Evolutionary conservation across 108 stramenopile genomes (phyloP).

Genomic region (Pseudonitzschia delicatissima): DNA sequence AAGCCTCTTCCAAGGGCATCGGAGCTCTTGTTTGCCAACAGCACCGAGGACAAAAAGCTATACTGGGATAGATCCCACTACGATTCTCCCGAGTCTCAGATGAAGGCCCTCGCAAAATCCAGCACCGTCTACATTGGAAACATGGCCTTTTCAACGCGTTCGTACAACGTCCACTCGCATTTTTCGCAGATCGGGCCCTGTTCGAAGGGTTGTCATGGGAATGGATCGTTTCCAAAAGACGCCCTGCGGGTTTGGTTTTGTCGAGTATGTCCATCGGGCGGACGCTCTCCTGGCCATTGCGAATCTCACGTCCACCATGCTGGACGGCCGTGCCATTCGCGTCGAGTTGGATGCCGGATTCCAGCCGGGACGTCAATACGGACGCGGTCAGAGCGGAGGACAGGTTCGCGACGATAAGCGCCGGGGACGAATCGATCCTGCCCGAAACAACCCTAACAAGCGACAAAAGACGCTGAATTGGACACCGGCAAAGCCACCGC

Average conservation of each 20-base stretch:
- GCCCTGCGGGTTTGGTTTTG: slow-evolving; percentile 96
- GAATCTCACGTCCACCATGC: slow-evolving; percentile 77
- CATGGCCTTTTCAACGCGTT: slow-evolving; percentile 90
- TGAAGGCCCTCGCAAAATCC: slow-evolving; percentile 58
- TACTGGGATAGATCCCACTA: slow-evolving; percentile 90
- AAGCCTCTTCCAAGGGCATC: slow-evolving; percentile 53
- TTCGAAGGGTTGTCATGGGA: slow-evolving; percentile 88
- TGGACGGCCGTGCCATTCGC: slow-evolving; percentile 91
- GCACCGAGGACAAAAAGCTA: slow-evolving; percentile 55
- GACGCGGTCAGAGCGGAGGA: slow-evolving; percentile 90
- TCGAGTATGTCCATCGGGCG: slow-evolving; percentile 74
- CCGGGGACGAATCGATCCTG: slow-evolving; percentile 16
- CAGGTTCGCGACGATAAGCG: slow-evolving; percentile 92
- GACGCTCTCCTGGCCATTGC: slow-evolving; percentile 75
- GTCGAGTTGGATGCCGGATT: slow-evolving; percentile 96
- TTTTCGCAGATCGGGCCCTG: slow-evolving; percentile 86
- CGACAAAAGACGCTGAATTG: slow-evolving; percentile 5
- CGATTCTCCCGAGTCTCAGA: slow-evolving; percentile 66
- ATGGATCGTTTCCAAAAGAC: slow-evolving; percentile 77
- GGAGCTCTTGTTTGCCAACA: slow-evolving; percentile 67
- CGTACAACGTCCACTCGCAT: slow-evolving; percentile 76
- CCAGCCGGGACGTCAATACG: slow-evolving; percentile 90
- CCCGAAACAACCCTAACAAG: slow-evolving; percentile 3
- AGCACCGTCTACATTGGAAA: slow-evolving; percentile 94
- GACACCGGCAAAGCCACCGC: slow-evolving; percentile 10